Percentiles rank a stretch among this genome's conserved stretches.
phyloP scores from a whole-genome alignment of 108 stramenopile species.

The Skeletonema grethae region DNA sequence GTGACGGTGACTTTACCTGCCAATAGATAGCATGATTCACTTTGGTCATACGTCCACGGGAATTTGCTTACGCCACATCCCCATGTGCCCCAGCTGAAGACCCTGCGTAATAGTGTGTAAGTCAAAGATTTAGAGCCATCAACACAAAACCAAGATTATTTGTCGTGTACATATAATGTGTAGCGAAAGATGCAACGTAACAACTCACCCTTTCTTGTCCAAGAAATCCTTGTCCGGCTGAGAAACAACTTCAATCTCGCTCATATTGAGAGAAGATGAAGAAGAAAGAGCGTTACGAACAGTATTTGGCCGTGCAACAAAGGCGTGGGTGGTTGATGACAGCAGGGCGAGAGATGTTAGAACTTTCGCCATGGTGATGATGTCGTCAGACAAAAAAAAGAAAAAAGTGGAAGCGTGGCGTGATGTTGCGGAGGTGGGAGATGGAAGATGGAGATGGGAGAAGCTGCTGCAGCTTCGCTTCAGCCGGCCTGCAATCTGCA shows the following conservation, averaged over 20 bases:
- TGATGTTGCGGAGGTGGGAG: too few species aligned
- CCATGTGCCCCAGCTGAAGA: slow-evolving; percentile 71
- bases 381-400: too few species aligned
- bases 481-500: too few species aligned
- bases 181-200: neutral
- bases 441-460: too few species aligned
- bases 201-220: slow-evolving; percentile 60
- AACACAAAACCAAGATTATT: too few species aligned
- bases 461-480: too few species aligned
- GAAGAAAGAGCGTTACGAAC: neutral
- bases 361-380: neutral
- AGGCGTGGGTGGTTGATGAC: neutral
- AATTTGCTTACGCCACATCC: slow-evolving; percentile 72
- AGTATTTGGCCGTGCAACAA: neutral
- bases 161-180: neutral
- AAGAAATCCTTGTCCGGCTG: slow-evolving; percentile 65
- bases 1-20: slow-evolving; percentile 76
- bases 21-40: slow-evolving; percentile 71
- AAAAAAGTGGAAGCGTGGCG: too few species aligned
- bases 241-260: slow-evolving; percentile 62
- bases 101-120: neutral
- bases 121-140: neutral
- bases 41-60: slow-evolving; percentile 78
- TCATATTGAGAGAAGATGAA: neutral
- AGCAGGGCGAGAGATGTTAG: neutral